A percentile compares a stretch with the other conserved stretches of the same genome.
Evolutionary conservation across 176 grass and related monocot species (phyloP).

Genomic region (Chloris gayana): DNA sequence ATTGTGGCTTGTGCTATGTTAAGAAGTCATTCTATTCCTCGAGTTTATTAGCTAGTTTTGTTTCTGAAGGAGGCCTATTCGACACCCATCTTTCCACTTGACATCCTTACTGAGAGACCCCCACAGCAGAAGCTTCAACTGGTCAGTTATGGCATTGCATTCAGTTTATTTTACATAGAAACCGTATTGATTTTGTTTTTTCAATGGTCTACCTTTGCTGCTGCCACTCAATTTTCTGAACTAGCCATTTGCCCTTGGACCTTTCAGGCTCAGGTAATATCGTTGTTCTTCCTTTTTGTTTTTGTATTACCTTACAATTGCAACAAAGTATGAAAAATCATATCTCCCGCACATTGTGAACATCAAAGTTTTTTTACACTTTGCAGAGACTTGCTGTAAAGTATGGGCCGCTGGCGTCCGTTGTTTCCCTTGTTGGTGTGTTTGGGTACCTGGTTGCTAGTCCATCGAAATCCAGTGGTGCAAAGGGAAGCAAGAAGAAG

Average conservation of each 20-base stretch:
- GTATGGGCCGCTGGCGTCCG: slow-evolving; percentile 60
- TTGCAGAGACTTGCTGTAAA: slow-evolving; percentile 57
- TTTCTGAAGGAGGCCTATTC: too few relatives aligned
- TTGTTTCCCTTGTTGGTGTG: slow-evolving; percentile 52
- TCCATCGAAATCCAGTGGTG: slow-evolving; percentile 52
- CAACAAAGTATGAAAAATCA: slow-evolving; percentile 5
- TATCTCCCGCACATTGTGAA: background rate
- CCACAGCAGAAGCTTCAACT: slow-evolving; percentile 63
- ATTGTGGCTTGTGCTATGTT: too few relatives aligned
- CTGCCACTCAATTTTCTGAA: background rate
- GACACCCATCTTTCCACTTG: too few relatives aligned
- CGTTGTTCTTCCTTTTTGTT: background rate
- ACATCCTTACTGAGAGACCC: slow-evolving; percentile 18
- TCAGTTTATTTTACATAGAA: slow-evolving; percentile 4
- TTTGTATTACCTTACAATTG: background rate
- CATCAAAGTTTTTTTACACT: background rate
- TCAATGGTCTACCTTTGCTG: background rate
- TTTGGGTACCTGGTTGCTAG: slow-evolving; percentile 61
- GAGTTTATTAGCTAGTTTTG: too few relatives aligned
- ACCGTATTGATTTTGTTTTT: too few relatives aligned
- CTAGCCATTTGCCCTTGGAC: slow-evolving; percentile 15
- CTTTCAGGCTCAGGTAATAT: slow-evolving; percentile 71
- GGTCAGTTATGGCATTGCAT: slow-evolving; percentile 50
- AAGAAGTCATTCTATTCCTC: too few relatives aligned
- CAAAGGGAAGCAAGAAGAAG: slow-evolving; percentile 20